Evolutionary conservation across 2,329 filamentous ascomycete genomes (phyloP), one percentile per base, ranked within the genome.

Genomic region (Peltaster fructicola): DNA sequence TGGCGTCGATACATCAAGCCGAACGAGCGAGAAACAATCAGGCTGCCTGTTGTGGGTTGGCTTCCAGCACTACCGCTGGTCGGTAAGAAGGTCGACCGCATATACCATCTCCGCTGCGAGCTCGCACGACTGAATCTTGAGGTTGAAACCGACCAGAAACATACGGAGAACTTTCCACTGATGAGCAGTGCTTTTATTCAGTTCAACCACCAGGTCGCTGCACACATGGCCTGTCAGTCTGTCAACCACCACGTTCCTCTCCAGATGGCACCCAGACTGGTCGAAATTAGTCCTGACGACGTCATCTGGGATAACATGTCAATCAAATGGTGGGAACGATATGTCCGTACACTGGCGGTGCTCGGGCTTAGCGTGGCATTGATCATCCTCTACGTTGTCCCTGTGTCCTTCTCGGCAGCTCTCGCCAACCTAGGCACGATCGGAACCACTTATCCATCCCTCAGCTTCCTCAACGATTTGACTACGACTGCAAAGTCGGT

Each of bases 181-280:
- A 90, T 93, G 82, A 92, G 79, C 42, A 92, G 85, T 1, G 88
- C 88, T 1, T 98, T 98, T 40, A 82, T 98, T 32, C 88, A 98
- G 47, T 98, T 98, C 62, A 92, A 98, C 44, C 77, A 93, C 44
- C 88, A 98, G 47, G 79, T 93, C 2, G 84, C 85, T 5, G 88
- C 88, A 0, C 88, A 98, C 43, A 95, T 98, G 88, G 88, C 85
- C 30, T 93, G 82, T 47, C 88, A 98, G 48, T 73, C 80, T 23
- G 64, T 90, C 22, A 82, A 77, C 18, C 82, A 95, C 47, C 88
- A 98, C 41, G 52, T 92, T 1, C 88, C 88, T 1, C 79, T 79
- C 39, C 78, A 91, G 22, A 98, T 98, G 88, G 67, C 80, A 1
- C 88, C 88, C 1, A 70, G 88, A 14, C 66, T 79, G 19, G 77